phyloP scores from a whole-genome alignment of 2,329 filamentous ascomycete species.

The Didymella arachidicola region DNA sequence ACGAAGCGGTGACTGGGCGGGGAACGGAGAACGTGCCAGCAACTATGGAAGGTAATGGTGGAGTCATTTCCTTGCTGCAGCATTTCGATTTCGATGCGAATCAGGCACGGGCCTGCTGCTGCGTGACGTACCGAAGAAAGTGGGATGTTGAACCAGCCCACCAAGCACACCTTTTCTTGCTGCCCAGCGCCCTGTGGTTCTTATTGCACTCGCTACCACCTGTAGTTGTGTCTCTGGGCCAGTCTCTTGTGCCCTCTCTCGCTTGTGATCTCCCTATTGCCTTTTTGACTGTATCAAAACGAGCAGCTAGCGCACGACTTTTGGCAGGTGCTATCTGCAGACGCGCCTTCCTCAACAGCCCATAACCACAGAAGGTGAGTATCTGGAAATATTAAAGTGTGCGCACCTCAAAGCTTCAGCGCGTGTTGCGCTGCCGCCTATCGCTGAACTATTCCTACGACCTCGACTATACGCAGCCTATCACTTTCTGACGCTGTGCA shows the following conservation, averaged over 20 bases:
- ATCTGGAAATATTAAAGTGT: neutral
- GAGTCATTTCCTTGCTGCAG: constrained; percentile 22
- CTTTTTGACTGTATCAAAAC: neutral
- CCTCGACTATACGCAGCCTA: constrained; percentile 16
- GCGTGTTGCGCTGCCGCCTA: constrained; percentile 17
- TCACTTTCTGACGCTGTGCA: constrained; percentile 31
- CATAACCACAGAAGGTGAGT: constrained; percentile 20
- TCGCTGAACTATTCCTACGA: constrained; percentile 17
- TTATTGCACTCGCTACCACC: constrained; percentile 5
- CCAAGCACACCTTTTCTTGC: constrained; percentile 22
- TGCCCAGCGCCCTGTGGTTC: constrained; percentile 12
- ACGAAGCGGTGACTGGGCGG: constrained; percentile 18
- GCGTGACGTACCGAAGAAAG: constrained; percentile 24
- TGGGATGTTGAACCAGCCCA: constrained; percentile 29
- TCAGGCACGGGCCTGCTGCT: constrained; percentile 12
- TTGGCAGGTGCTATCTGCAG: constrained; percentile 14
- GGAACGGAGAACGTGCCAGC: constrained; percentile 28
- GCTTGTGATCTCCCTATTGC: neutral
- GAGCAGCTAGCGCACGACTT: constrained; percentile 5
- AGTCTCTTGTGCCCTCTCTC: neutral
- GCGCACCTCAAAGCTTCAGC: constrained; percentile 1
- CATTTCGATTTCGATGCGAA: constrained; percentile 19
- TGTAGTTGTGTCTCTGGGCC: constrained; percentile 5
- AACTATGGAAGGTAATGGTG: constrained; percentile 25
- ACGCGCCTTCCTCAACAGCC: constrained; percentile 20